Base-by-base conservation (phyloP, 805 yeast species). In the Kodamaea hsintzibuensis region DNA sequence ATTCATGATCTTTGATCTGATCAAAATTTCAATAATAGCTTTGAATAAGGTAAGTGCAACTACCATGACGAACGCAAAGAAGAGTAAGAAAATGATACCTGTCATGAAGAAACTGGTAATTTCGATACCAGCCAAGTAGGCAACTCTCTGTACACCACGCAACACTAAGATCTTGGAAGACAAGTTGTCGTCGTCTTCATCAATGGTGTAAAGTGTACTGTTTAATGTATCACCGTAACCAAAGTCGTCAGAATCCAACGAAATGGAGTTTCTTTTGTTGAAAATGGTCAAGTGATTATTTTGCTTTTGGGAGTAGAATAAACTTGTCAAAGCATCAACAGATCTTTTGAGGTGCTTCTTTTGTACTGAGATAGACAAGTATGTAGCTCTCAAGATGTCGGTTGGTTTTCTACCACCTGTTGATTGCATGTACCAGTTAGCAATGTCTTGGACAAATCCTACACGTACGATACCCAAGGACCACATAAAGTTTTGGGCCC, bases 401-500 rank as follows among this genome's bases (percentile, higher is more conserved):
- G 97, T 86, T 0, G 96, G 84, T 0, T 80, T 68, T 14, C 8
- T 22, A 54, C 99, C 99, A 39, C 97, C 97, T 0, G 99, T 95
- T 7, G 97, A 77, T 73, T 93, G 97, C 50, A 93, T 86, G 69
- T 93, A 93, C 99, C 99, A 93, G 68, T 86, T 82, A 59, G 95
- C 87, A 57, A 91, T 88, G 43, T 77, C 69, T 69, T 92, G 97
- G 83, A 93, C 87, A 64, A 91, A 89, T 12, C 72, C 70, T 7
- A 85, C 83, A 51, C 81, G 80, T 62, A 95, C 89, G 59, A 93
- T 86, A 47, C 99, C 99, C 82, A 93, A 82, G 1, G 98, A 85
- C 98, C 98, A 93, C 71, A 84, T 85, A 77, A 95, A 95, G 74
- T 93, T 95, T 72, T 93, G 97, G 33, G 96, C 85, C 99, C 99